Evolutionary conservation across 108 stramenopile genomes (phyloP).

Genomic region (Cyclotella baltica): DNA sequence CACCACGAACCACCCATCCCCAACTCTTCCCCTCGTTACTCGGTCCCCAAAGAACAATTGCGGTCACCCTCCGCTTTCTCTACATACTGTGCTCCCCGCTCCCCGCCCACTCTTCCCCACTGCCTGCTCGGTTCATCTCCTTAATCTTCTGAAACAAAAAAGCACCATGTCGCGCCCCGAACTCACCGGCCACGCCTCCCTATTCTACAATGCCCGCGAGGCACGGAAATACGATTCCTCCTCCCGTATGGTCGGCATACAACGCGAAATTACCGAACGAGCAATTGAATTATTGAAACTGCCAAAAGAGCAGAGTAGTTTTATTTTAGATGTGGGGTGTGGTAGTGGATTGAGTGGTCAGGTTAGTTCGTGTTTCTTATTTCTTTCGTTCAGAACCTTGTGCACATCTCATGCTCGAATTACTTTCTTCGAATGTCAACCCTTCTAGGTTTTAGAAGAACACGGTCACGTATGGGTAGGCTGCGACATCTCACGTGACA

Average conservation of each 20-base stretch:
- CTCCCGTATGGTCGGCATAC: constrained; percentile 95
- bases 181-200: constrained; percentile 86
- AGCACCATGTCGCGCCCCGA: constrained; percentile 90
- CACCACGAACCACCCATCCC: too few relatives aligned
- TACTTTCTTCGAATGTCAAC: not conserved
- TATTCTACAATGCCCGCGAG: constrained; percentile 94
- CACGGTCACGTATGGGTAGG: constrained; percentile 98
- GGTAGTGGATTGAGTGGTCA: constrained; percentile 97
- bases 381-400: not conserved
- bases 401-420: not conserved
- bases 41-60: too few relatives aligned
- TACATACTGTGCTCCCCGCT: too few relatives aligned
- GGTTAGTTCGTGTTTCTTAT: constrained; percentile 31
- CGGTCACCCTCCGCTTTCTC: too few relatives aligned
- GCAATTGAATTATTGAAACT: constrained; percentile 95
- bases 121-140: too few relatives aligned
- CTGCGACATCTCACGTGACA: constrained; percentile 94
- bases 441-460: constrained; percentile 80
- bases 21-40: too few relatives aligned
- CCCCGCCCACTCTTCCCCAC: too few relatives aligned
- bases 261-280: constrained; percentile 96
- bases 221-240: constrained; percentile 95
- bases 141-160: not conserved
- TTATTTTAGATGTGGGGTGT: constrained; percentile 96
- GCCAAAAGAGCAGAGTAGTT: constrained; percentile 55